A percentile compares a stretch with the other conserved stretches of the same genome.
Evolutionary conservation across 495 filamentous ascomycete genomes (phyloP).

Genomic region (Neurospora sp.): DNA sequence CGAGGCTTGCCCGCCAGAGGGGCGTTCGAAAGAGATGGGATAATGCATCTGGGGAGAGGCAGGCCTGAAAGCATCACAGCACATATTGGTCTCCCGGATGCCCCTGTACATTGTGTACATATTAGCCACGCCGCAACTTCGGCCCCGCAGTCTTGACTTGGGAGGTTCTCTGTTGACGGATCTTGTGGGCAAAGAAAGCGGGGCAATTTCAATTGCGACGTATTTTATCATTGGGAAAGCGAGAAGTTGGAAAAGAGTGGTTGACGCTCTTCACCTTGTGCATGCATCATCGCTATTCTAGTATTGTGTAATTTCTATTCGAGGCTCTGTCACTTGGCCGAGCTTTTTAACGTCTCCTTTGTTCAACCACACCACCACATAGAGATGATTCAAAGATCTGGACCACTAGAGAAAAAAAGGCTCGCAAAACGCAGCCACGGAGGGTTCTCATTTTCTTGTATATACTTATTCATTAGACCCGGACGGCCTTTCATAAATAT

Average conservation of each 20-base stretch:
- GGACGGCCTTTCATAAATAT: background rate
- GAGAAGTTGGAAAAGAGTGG: background rate
- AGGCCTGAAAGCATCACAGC: background rate
- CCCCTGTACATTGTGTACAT: constrained; percentile 2
- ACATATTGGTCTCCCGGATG: background rate
- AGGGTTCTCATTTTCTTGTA: background rate
- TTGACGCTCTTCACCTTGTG: background rate
- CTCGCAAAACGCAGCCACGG: background rate
- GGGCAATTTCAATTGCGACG: background rate
- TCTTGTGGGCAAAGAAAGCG: background rate
- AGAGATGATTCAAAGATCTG: background rate
- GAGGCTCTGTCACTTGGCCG: background rate
- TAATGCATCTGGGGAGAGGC: background rate
- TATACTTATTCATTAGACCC: background rate
- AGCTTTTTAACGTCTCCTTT: background rate
- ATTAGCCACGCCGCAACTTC: background rate
- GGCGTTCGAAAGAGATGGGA: background rate
- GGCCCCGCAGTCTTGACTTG: background rate
- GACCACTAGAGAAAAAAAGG: background rate
- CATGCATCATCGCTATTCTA: constrained; percentile 17
- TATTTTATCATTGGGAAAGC: constrained; percentile 3
- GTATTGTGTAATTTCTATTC: constrained; percentile 34
- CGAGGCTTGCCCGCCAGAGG: background rate
- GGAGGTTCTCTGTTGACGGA: background rate
- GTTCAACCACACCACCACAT: background rate